phyloP scores from a whole-genome alignment of 1,284 basidiomycete species.

The Peniophora sp. region DNA sequence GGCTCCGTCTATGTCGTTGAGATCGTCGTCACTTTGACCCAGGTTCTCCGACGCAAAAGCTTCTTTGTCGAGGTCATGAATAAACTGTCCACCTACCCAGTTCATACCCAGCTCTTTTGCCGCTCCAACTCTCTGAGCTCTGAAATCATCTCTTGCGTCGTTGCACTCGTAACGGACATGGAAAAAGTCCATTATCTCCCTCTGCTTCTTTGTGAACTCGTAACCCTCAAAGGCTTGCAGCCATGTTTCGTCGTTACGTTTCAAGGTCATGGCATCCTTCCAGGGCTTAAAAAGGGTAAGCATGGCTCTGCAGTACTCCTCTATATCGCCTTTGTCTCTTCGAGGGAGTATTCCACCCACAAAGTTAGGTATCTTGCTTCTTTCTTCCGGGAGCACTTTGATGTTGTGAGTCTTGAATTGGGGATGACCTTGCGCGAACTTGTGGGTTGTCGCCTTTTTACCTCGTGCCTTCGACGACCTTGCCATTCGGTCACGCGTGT shows the following conservation, averaged over 20 bases:
- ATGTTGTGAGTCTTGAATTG: slow-evolving; percentile 9
- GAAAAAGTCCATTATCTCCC: not conserved
- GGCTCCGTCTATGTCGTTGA: no score
- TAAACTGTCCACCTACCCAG: not conserved
- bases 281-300: not conserved
- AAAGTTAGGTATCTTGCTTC: slow-evolving; percentile 10
- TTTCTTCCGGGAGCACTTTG: not conserved
- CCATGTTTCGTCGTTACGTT: not conserved
- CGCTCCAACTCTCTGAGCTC: slow-evolving; percentile 1
- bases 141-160: slow-evolving; percentile 17
- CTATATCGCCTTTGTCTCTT: slow-evolving; percentile 12
- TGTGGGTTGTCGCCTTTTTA: not conserved
- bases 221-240: not conserved
- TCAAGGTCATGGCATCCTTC: not conserved
- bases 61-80: not conserved
- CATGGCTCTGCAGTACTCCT: slow-evolving; percentile 13
- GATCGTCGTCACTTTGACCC: not conserved
- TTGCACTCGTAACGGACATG: slow-evolving; percentile 16
- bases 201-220: not conserved
- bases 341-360: slow-evolving; percentile 11
- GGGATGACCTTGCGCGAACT: slow-evolving; percentile 9
- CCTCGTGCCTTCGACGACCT: slow-evolving; percentile 1
- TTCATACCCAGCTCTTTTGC: not conserved
- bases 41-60: not conserved
- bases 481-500: not conserved